A percentile compares a stretch with the other conserved stretches of the same genome.
Conservation (phyloP, 2,329 filamentous ascomycete species). For the Apiospora marii region DNA sequence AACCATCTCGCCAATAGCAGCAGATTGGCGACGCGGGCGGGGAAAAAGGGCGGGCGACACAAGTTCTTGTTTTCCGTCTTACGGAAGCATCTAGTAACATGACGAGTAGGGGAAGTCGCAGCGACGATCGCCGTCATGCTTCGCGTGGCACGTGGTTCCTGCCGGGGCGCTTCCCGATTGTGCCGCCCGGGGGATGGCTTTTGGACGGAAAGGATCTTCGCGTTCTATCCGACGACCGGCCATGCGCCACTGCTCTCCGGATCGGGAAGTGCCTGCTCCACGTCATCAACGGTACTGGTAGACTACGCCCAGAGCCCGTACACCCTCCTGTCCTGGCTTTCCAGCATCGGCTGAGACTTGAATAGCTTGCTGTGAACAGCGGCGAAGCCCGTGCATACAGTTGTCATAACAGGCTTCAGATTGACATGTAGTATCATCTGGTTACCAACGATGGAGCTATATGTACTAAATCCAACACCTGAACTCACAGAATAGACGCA, state of each 20-base stretch:
- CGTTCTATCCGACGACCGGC: neutral
- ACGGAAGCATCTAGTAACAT: neutral
- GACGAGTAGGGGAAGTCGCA: neutral
- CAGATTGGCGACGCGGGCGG: neutral
- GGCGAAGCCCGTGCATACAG: no score
- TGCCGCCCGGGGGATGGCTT: neutral
- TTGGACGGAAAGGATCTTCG: neutral
- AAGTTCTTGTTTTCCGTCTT: neutral
- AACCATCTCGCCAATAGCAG: no score
- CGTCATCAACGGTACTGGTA: neutral
- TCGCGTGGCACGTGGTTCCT: slow-evolving; percentile 10
- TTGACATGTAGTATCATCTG: no score
- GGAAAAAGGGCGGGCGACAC: neutral
- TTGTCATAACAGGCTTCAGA: no score
- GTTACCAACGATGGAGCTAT: no score
- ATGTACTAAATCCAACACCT: no score
- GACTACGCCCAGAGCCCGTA: neutral
- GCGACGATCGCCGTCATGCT: neutral
- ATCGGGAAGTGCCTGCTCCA: neutral
- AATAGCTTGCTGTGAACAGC: no score
- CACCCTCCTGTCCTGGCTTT: neutral
- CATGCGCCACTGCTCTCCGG: neutral
- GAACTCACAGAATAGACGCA: no score
- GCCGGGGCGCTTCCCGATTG: neutral
- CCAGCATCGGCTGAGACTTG: no score